phyloP scores from a whole-genome alignment of 257 asterid species.

The Solanum rostratum region DNA sequence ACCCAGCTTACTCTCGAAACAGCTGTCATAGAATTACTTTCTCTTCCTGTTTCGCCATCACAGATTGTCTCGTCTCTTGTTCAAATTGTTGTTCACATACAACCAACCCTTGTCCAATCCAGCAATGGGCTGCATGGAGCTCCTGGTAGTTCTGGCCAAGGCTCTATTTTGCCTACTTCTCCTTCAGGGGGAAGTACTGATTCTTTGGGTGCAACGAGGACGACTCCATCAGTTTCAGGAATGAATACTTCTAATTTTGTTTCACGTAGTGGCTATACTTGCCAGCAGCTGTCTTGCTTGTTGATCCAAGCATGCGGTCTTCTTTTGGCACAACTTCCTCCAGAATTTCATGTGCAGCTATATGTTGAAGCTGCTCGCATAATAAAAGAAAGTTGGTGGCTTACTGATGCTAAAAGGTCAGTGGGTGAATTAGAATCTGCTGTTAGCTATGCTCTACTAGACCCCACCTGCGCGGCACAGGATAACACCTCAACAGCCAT shows the following conservation, averaged over 20 bases:
- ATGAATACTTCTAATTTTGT: conserved; percentile 53
- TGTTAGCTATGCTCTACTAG: conserved; percentile 82
- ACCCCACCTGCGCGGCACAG: conserved; percentile 98
- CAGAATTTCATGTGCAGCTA: conserved; percentile 76
- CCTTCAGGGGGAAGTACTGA: conserved; percentile 98
- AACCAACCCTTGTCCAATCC: conserved; percentile 88
- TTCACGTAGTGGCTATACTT: conserved; percentile 91
- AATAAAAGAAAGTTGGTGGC: conserved; percentile 97
- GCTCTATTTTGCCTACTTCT: conserved; percentile 85
- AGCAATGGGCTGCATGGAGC: conserved; percentile 57
- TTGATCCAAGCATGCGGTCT: conserved; percentile 96
- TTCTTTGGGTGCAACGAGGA: conserved; percentile 66
- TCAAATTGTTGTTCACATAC: conserved; percentile 92
- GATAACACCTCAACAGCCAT: conserved; percentile 97
- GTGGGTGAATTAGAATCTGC: conserved; percentile 84
- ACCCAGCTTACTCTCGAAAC: conserved; percentile 95
- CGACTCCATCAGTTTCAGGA: conserved; percentile 55
- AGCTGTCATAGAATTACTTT: conserved; percentile 86
- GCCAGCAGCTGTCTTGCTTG: conserved; percentile 93
- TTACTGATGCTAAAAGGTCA: conserved; percentile 77
- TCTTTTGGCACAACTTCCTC: conserved; percentile 92
- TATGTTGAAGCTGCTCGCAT: conserved; percentile 85
- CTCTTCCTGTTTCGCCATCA: conserved; percentile 75
- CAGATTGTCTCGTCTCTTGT: conserved; percentile 81
- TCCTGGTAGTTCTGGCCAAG: conserved; percentile 45